Percentiles rank a stretch among this genome's conserved stretches.
Evolutionary conservation across 2,329 filamentous ascomycete genomes (phyloP).

Genomic region (Colletotrichum australisinense): DNA sequence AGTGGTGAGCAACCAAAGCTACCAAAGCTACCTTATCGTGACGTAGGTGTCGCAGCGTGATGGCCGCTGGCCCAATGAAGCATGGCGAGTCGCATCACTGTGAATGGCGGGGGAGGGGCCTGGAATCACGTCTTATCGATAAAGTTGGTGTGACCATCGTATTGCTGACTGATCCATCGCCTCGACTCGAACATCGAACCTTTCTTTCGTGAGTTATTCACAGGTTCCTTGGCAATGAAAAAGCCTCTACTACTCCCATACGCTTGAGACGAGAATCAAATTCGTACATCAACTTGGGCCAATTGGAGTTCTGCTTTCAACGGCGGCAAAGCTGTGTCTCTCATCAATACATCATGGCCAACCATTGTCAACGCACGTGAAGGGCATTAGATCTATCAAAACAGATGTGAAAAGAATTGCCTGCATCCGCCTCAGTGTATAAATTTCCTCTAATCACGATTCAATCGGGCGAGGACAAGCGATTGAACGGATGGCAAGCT

Average conservation of each 20-base stretch:
- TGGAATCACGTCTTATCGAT: conserved; percentile 31
- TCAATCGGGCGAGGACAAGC: neutral
- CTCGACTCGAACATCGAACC: neutral
- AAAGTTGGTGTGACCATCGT: conserved; percentile 21
- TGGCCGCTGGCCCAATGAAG: neutral
- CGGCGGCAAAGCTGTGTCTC: neutral
- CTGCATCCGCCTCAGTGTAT: too few species aligned
- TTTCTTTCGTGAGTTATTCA: neutral
- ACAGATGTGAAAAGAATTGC: too few species aligned
- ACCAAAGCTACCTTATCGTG: neutral
- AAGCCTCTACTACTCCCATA: neutral
- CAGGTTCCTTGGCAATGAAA: neutral
- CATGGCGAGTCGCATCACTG: neutral
- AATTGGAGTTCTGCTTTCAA: neutral
- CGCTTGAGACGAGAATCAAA: neutral
- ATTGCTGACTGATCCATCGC: conserved; percentile 9
- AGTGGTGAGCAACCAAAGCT: neutral
- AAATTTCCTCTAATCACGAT: neutral
- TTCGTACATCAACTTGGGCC: neutral
- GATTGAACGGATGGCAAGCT: neutral
- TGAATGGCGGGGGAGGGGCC: conserved; percentile 13
- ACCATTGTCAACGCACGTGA: neutral
- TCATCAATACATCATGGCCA: neutral
- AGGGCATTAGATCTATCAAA: neutral
- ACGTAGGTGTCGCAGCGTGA: neutral